Evolutionary conservation across 768 basidiomycete genomes (phyloP), one percentile per base, ranked within the genome.

Genomic region (Cubamyces sp.): DNA sequence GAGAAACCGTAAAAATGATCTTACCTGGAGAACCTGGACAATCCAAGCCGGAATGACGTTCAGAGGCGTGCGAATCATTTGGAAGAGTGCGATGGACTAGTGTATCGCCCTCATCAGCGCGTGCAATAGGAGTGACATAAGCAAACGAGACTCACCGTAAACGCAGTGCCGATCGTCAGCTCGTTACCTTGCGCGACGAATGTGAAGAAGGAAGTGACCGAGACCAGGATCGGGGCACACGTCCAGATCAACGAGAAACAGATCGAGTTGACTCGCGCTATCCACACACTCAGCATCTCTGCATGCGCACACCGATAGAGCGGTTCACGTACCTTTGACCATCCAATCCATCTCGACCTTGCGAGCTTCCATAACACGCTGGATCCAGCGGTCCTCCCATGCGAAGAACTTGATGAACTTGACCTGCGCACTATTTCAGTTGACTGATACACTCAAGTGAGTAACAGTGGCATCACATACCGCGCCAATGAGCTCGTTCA

Each of bases 371-470:
- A 86, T 69, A 0, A 81, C 86, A 14, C 85, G 80, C 26, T 81
- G 74, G 46, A 90, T 88, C 92, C 92, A 93, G 15, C 83, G 81
- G 46, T 87, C 81, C 66, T 91, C 89, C 82, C 90, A 92, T 1
- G 90, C 90, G 62, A 92, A 92, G 78, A 92, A 91, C 73, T 92
- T 91, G 78, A 90, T 87, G 69, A 90, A 89, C 73, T 89, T 89
- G 59, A 88, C 76, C 83, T 85, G 47, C 11, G 25, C 41, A 14
- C 16, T 30, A 34, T 34, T 9, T 34, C 34, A 34, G 16, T 51
- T 57, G 23, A 62, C 26, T 46, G 2, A 28, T 30, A 11, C 9
- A 34, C 5, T 40, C 40, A 30, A 23, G 18, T 28, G 19, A 48
- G 26, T 1, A 21, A 18, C 53, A 46, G 49, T 40, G 19, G 18